phyloP scores from a whole-genome alignment of 169 alveolate species.

The Cryptosporidium xiaoi region DNA sequence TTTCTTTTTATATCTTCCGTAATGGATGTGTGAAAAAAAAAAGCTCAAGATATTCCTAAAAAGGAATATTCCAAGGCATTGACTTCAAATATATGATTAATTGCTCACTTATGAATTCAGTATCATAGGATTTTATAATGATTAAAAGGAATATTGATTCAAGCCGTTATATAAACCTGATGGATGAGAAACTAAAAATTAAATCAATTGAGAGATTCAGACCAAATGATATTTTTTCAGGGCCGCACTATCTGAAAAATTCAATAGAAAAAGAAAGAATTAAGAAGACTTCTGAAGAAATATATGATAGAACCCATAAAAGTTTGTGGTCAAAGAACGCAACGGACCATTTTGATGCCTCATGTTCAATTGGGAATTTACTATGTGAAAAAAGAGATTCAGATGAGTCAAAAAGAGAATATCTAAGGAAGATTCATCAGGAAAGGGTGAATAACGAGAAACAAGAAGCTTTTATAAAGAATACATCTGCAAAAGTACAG shows the following conservation, averaged over 20 bases:
- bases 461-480: conserved; percentile 1
- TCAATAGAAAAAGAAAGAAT: not conserved
- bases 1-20: too few species aligned
- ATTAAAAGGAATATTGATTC: conserved; percentile 13
- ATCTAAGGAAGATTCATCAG: conserved; percentile 9
- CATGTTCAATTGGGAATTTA: not conserved
- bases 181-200: conserved; percentile 36
- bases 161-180: conserved; percentile 15
- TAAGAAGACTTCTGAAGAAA: not conserved
- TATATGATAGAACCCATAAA: not conserved
- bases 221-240: conserved; percentile 42
- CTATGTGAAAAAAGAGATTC: not conserved
- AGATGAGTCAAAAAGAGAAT: not conserved
- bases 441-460: conserved; percentile 1
- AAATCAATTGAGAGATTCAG: conserved; percentile 39
- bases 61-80: too few species aligned
- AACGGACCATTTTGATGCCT: not conserved
- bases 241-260: conserved; percentile 17
- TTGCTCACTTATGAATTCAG: too few species aligned
- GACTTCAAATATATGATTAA: too few species aligned
- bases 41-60: too few species aligned
- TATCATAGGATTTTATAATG: not conserved
- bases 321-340: not conserved
- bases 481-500: conserved; percentile 39
- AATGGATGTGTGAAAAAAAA: too few species aligned